Evolutionary conservation across 768 basidiomycete genomes (phyloP), one percentile per base, ranked within the genome.

Genomic region (Pleurotus tuoliensis): DNA sequence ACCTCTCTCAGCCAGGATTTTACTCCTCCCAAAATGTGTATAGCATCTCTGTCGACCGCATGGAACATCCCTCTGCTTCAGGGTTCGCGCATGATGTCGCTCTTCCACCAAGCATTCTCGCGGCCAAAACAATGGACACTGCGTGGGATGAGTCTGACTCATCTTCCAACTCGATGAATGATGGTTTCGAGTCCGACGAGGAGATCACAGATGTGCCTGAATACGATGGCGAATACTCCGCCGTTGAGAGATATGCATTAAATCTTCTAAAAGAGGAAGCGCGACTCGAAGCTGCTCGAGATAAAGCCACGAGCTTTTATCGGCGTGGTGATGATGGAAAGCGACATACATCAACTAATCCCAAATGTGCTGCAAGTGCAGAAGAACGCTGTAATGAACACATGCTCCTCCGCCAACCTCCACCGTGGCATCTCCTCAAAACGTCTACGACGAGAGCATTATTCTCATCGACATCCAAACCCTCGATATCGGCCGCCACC

Each of bases 321-420:
- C 34, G 27, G 20, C 40, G 59, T 52, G 47, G 58, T 56, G 25
- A 20, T 22, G 9, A 48, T 52, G 25, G 44, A 13, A n/a, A 41
- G 24, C 59, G 57, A 34, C 60, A 61, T 16, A 37, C 46, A 34
- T 9, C 47, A 48, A 48, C 9, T n/a, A 12, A 48, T 8, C 22
- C 22, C 13, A 11, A 44, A 50, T 6, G n/a, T 16, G n/a, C 34
- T 34, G 16, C 18, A 12, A 43, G n/a, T 27, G 24, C 34, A n/a
- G 12, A n/a, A 4, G 49, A 37, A 15, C 50, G 63, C 6, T 70
- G 73, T 50, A 52, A 59, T 7, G 54, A 55, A 27, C 64, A 75
- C 22, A 71, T 70, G 63, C 70, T 77, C 15, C 74, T 67, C 59
- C 73, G 76, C 13, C 56, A 59, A 5, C 75, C 75, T 6, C 75